Base-by-base conservation (phyloP, 495 filamentous ascomycete genomes). In the Podospora pseudocomata region DNA sequence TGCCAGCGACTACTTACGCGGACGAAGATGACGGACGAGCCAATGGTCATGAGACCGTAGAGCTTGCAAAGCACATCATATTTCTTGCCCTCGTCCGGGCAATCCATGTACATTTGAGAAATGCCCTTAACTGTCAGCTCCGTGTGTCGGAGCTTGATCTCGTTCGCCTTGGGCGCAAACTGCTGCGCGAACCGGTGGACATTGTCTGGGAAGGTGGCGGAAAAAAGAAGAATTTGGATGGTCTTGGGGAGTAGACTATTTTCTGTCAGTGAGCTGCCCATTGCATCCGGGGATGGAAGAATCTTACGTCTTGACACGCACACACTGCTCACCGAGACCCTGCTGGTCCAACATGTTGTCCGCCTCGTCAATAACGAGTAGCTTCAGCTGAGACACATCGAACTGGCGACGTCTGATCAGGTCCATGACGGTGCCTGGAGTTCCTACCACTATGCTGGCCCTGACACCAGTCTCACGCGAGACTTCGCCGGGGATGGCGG, bases 1-100 rank as follows among this genome's bases (percentile, higher is more conserved):
- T 16, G 49, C 62, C 32, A 26, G 23, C 7, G 34, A 53, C 20
- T 32, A 81, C 82, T 59, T 80, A 95, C 93, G 84, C 87, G 88
- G 71, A 97, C 93, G 79, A 99, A 99, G 74, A 99, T 98, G 76
- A 99, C 97, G 1, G 94, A 97, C 5, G 94, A 97, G 4, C 92
- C 93, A 67, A 97, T 92, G 13, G 93, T 97, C 85, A 97, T 92
- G 49, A 97, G 83, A 66, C 94, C 93, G 75, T 98, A 99, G 19
- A 99, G 89, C 76, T 92, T 89, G 71, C 96, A 90, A 16, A 99
- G 87, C 39, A 90, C 88, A 28, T 88, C 85, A 75, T 95, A 99
- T 75, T 99, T 99, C 72, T 92, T 86, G 15, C 89, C 79, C 60
- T 95, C 91, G 20, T 81, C 81, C 4, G 88, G 80, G 78, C 93